Percentiles rank a stretch among this genome's conserved stretches.
Evolutionary conservation across 345 rosid species (phyloP).

Genomic region (Arabidopsis thaliana): DNA sequence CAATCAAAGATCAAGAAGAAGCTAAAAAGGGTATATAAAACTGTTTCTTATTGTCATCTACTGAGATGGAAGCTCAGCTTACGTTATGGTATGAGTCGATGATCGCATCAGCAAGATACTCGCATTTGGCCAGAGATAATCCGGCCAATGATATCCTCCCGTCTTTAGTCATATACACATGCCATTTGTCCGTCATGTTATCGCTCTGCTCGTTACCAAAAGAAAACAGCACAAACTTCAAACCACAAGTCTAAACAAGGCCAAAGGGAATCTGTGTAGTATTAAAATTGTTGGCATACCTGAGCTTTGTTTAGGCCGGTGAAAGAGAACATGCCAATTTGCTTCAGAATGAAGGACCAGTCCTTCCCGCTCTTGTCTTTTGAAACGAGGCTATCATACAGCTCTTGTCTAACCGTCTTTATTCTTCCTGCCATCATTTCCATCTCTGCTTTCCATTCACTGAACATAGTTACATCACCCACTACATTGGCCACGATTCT

Average conservation of each 20-base stretch:
- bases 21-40: not conserved
- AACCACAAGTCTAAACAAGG: slow-evolving; percentile 11
- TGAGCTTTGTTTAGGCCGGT: slow-evolving; percentile 90
- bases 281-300: slow-evolving; percentile 51
- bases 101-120: slow-evolving; percentile 91
- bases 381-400: slow-evolving; percentile 70
- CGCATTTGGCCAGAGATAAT: slow-evolving; percentile 87
- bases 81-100: slow-evolving; percentile 67
- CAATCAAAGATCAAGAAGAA: slow-evolving; percentile 13
- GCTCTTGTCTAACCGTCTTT: slow-evolving; percentile 77
- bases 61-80: slow-evolving; percentile 46
- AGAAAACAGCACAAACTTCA: not conserved
- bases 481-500: slow-evolving; percentile 88
- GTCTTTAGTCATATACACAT: slow-evolving; percentile 91
- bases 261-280: not conserved
- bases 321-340: slow-evolving; percentile 99
- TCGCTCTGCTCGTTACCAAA: slow-evolving; percentile 57
- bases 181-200: slow-evolving; percentile 94
- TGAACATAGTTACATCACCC: slow-evolving; percentile 77
- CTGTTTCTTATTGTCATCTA: slow-evolving; percentile 16
- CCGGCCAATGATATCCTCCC: slow-evolving; percentile 97
- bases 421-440: slow-evolving; percentile 99
- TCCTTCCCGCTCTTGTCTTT: slow-evolving; percentile 93
- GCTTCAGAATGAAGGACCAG: slow-evolving; percentile 91
- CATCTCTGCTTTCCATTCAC: slow-evolving; percentile 97